Base-by-base conservation (phyloP, 768 basidiomycete species). In the Termitomyces titanicus region DNA sequence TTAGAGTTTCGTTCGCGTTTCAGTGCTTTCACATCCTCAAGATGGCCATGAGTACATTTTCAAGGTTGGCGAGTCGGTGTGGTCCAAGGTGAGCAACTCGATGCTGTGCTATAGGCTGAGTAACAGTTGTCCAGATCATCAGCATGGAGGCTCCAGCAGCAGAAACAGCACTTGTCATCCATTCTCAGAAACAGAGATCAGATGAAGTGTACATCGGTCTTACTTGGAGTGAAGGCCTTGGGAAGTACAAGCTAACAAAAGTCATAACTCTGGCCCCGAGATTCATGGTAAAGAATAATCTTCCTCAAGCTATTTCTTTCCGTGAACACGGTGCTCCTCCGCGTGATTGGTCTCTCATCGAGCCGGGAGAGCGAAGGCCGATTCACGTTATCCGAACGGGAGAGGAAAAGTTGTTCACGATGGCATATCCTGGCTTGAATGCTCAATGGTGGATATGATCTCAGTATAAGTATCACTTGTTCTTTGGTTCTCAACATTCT, bases 211-310 rank as follows among this genome's bases (percentile, higher is more conserved):
- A 94, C 66, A 70, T 92, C 44, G 97, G 96, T 2, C 63, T 99
- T 37, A 95, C 94, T 5, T 98, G 95, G 84, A 79, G 82, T 17
- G 94, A 96, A 70, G 97, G 95, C 1, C 74, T 87, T n/a, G 97
- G 97, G 34, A 98, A 97, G 76, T 98, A 98, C 70, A 98, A 98
- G 66, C 74, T 98, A 33, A 89, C 88, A 25, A 98, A 98, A 73
- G 88, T 98, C 61, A 86, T 99, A 60, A 95, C 91, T 0, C 73
- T 98, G 35, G 79, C 90, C 8, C 97, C 97, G 25, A 84, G 97
- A 44, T 98, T 94, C 75, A 73, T 98, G 59, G 70, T 98, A 61
- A 90, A 86, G 70, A 99, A 98, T 71, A 79, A 84, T 57, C 78
- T 94, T 35, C 58, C 75, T 5, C 81, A 83, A 47, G 64, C 84